Percentiles rank a stretch among this genome's conserved stretches.
Conservation (phyloP, 768 basidiomycete genomes). For the Leccinum obscurum region DNA sequence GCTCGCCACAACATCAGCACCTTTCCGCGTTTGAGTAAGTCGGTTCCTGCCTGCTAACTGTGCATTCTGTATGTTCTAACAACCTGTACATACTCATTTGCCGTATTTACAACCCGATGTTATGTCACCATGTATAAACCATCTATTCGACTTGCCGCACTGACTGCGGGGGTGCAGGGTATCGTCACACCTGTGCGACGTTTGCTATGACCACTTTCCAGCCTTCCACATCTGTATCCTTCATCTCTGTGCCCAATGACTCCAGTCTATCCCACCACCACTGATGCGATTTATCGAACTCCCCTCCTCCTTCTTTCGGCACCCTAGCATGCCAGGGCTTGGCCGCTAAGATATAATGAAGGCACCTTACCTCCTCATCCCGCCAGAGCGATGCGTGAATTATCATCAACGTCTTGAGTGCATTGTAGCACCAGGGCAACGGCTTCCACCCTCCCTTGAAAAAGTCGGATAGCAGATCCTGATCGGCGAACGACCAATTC, state of each 20-base stretch:
- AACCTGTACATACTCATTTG: not conserved
- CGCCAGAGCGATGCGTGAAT: conserved; percentile 79
- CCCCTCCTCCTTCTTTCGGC: conserved; percentile 36
- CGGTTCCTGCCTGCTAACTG: not conserved
- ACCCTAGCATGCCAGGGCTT: conserved; percentile 79
- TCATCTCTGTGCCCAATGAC: conserved; percentile 42
- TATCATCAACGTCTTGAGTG: conserved; percentile 76
- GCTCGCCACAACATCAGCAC: not conserved
- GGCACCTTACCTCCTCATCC: conserved; percentile 80
- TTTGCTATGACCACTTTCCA: conserved; percentile 53
- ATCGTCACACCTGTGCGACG: conserved; percentile 34
- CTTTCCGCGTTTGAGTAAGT: not conserved
- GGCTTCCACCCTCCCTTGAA: conserved; percentile 81
- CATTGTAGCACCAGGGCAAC: conserved; percentile 88
- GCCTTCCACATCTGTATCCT: conserved; percentile 42
- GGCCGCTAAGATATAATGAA: conserved; percentile 84
- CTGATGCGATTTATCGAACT: conserved; percentile 54
- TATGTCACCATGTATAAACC: not conserved
- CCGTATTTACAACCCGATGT: no score
- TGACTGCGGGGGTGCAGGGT: not conserved
- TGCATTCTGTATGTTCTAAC: not conserved
- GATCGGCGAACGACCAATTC: conserved; percentile 81
- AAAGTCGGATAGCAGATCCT: conserved; percentile 82
- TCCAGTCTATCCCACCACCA: conserved; percentile 85
- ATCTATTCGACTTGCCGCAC: not conserved